These are phyloP conservation scores for Afroboletus lepidellus DNA, from an alignment of 1,284 basidiomycete genomes.

Conservation along the genomic window DNA sequence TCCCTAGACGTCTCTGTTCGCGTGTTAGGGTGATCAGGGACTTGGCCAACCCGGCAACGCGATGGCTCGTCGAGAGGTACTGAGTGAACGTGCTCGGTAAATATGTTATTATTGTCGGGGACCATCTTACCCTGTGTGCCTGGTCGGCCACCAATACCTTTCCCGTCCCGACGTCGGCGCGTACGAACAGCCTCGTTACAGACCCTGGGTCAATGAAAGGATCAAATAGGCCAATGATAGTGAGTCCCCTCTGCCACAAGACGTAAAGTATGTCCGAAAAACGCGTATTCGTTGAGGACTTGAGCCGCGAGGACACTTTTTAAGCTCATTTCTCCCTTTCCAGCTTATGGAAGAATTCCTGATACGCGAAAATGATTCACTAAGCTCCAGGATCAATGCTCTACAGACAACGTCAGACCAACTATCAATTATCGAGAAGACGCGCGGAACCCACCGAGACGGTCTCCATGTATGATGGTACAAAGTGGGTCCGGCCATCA, in stretches of 20 bases:
- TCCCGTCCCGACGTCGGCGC: constrained; percentile 54
- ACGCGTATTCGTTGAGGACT: constrained; percentile 44
- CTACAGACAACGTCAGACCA: neutral
- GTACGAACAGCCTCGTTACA: constrained; percentile 56
- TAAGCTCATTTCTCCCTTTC: constrained; percentile 44
- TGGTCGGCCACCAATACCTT: constrained; percentile 70
- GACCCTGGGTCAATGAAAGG: constrained; percentile 63
- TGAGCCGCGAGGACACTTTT: constrained; percentile 52
- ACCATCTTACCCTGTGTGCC: constrained; percentile 58
- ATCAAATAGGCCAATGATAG: constrained; percentile 65
- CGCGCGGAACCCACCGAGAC: constrained; percentile 43
- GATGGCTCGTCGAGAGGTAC: constrained; percentile 52
- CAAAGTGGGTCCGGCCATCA: constrained; percentile 59
- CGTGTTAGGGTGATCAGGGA: constrained; percentile 56
- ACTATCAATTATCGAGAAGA: neutral
- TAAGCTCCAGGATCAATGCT: constrained; percentile 45
- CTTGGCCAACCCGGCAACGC: constrained; percentile 51
- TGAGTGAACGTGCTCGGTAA: constrained; percentile 22
- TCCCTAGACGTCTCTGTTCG: constrained; percentile 65
- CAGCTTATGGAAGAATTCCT: constrained; percentile 44
- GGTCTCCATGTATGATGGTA: constrained; percentile 61
- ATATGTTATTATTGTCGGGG: neutral
- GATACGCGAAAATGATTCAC: constrained; percentile 43
- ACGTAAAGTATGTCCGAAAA: constrained; percentile 18
- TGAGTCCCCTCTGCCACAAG: constrained; percentile 53